Base-by-base conservation (phyloP, 2,329 filamentous ascomycete species). In the Curvularia hawaiiensis region DNA sequence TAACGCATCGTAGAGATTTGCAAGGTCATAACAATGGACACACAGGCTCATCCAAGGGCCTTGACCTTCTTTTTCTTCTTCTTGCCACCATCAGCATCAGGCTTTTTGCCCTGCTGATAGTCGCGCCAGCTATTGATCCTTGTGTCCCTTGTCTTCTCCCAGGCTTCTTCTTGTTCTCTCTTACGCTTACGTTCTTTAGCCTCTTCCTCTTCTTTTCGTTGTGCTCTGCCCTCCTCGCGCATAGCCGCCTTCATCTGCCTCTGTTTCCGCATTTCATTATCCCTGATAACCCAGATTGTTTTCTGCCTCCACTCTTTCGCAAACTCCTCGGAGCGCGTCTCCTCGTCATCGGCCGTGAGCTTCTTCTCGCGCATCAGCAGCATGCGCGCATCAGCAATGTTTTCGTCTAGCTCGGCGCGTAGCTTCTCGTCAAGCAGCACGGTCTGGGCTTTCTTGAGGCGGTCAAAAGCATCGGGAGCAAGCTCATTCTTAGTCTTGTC, bases 401-500 rank as follows among this genome's bases (percentile, higher is more conserved):
- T 90, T 79, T 98, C 95, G 80, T 99, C 95, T 1, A 99, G 88
- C 35, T 87, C 85, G 61, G 84, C 86, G 59, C 95, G 92, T 73
- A 91, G 85, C 79, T 97, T 97, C 81, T 98, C 94, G 77, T 99
- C 95, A 81, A 96, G 89, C 4, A 99, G 85, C 68, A 91, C 87
- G 2, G 88, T 90, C 74, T 98, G 92, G 0, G 95, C 95, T 79
- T 98, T 97, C 73, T 97, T 97, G 28, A 99, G 85, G 10, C 94
- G 88, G 79, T 99, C 95, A 74, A 99, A 99, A 64, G 95, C 95
- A 70, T 98, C 95, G 3, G 95, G 94, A 0, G 95, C 95, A 48
- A 83, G 85, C 0, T 92, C 89, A 74, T 99, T 98, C 72, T 88
- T 88, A 55, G 95, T 97, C 78, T 99, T 99, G 82, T 99, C 95